Evolutionary conservation across 176 grass and related monocot species (phyloP).

Genomic region (Ensete glaucum): DNA sequence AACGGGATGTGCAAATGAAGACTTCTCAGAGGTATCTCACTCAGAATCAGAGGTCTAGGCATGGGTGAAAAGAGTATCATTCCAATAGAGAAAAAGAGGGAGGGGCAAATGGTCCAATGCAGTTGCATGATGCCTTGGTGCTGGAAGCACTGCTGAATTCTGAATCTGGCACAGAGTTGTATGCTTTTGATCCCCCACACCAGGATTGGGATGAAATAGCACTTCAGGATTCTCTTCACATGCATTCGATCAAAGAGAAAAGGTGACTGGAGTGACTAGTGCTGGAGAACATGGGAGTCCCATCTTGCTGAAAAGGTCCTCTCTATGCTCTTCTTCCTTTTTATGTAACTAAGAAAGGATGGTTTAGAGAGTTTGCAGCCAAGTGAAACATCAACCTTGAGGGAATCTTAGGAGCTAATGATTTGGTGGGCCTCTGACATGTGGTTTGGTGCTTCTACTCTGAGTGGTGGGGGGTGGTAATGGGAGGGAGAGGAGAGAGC

Average conservation of each 20-base stretch:
- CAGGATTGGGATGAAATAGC: not conserved
- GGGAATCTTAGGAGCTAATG: not conserved
- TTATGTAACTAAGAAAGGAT: not conserved
- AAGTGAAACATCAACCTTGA: not conserved
- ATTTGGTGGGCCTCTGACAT: not conserved
- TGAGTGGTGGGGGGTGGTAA: not conserved
- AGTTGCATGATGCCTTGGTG: not conserved
- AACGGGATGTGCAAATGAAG: not conserved
- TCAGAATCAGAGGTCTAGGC: not conserved
- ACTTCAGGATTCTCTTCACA: not conserved
- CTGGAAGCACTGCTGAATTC: not conserved
- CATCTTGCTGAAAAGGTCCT: not conserved
- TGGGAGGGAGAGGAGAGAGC: not conserved
- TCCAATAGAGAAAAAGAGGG: not conserved
- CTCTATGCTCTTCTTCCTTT: not conserved
- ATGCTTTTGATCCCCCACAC: too few relatives aligned
- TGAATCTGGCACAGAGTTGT: too few relatives aligned
- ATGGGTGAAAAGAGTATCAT: not conserved
- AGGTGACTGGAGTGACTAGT: not conserved
- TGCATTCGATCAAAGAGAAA: not conserved
- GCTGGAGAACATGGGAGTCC: not conserved
- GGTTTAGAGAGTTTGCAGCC: not conserved
- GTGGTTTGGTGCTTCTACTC: not conserved
- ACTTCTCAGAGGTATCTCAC: constrained; percentile 3
- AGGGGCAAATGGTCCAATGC: not conserved